Base-by-base conservation (phyloP, 306 rosid species). In the Quercus aquifolioides region DNA sequence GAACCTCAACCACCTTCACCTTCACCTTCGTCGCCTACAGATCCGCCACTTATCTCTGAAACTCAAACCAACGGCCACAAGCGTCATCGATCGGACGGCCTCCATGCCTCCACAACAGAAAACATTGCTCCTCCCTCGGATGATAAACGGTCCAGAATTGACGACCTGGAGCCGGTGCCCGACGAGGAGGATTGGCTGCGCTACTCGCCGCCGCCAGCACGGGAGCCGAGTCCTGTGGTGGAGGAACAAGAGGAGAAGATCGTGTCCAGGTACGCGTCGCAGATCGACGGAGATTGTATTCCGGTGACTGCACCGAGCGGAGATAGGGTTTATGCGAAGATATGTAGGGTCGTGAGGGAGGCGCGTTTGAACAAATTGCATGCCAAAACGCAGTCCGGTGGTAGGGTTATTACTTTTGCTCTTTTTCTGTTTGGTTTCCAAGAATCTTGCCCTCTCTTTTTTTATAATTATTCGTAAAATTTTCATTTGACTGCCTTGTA, bases 281-380 rank as follows among this genome's bases (percentile, higher is more conserved):
- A 95, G 84, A 91, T 95, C 14, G 97, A 90, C 41, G 97, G 99
- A 11, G 97, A 90, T 80, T 91, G 87, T 85, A 73, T 95, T 76
- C 92, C 97, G 35, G 76, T 92, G 41, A 92, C 97, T 15, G 99
- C 97, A 30, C 99, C 97, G 8, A 77, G 81, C 10, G 97, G 97
- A 4, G 88, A 91, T n/a, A 91, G 98, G 86, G 96, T 92, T 71
- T 95, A 95, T 68, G 91, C 91, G 10, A 92, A 90, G 88, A 74
- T 92, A 31, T 76, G 79, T 68, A 83, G 87, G 81, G 77, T 31
- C 43, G 88, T 56, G 63, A 88, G 79, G 81, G 91, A 87, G 71
- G 89, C 83, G 56, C 80, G 76, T 49, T 76, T 60, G 4, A 86
- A 68, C 76, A 90, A 82, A 79, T 83, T 90, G 76, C 72, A 82